phyloP scores from a whole-genome alignment of 2,329 filamentous ascomycete species.

The Fusarium abutilonis region DNA sequence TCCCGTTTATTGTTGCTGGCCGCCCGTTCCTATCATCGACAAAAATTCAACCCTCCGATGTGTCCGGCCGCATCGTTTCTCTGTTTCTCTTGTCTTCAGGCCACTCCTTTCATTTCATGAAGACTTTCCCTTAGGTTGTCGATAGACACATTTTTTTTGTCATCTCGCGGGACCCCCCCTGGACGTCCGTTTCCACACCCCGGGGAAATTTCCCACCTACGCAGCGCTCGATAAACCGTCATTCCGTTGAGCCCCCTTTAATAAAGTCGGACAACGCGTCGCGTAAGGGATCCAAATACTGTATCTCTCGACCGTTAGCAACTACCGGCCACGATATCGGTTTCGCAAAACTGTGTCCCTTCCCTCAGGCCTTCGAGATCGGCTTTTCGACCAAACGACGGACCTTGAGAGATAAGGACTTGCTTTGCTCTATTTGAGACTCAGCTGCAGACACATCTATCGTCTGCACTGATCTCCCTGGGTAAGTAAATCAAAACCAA shows the following conservation, averaged over 20 bases:
- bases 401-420: slow-evolving; percentile 44
- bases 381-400: slow-evolving; percentile 40
- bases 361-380: slow-evolving; percentile 39
- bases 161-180: slow-evolving; percentile 32
- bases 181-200: slow-evolving; percentile 40
- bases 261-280: slow-evolving; percentile 49
- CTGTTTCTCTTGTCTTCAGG: slow-evolving; percentile 34
- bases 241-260: slow-evolving; percentile 41
- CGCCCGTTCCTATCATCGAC: slow-evolving; percentile 24
- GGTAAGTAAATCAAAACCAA: slow-evolving; percentile 51
- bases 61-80: slow-evolving; percentile 46
- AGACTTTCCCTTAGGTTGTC: slow-evolving; percentile 39
- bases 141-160: slow-evolving; percentile 30
- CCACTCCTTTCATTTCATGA: slow-evolving; percentile 46
- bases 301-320: slow-evolving; percentile 26
- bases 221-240: slow-evolving; percentile 35
- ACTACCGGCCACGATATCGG: slow-evolving; percentile 31
- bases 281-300: slow-evolving; percentile 38
- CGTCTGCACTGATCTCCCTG: slow-evolving; percentile 72
- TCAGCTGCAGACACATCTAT: slow-evolving; percentile 66
- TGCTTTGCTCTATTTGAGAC: slow-evolving; percentile 53
- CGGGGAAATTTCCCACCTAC: slow-evolving; percentile 39
- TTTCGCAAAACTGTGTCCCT: slow-evolving; percentile 31
- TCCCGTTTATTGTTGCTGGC: slow-evolving; percentile 19
- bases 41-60: slow-evolving; percentile 44